These are phyloP conservation scores for Lyophyllum shimeji DNA, from an alignment of 768 basidiomycete genomes.

Conservation along the genomic window DNA sequence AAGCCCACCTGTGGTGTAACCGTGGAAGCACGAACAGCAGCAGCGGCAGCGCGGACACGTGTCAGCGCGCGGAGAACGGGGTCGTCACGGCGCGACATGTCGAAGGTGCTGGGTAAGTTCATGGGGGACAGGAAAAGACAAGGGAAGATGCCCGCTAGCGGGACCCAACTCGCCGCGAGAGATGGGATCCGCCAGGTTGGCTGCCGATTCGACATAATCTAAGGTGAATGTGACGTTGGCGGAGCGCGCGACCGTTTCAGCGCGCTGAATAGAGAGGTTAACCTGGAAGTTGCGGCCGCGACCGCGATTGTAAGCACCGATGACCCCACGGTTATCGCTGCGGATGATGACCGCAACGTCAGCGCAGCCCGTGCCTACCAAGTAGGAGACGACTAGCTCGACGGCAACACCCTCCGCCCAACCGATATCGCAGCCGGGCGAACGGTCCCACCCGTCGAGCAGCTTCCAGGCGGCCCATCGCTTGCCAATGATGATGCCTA, in stretches of 20 bases:
- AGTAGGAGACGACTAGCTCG: background rate
- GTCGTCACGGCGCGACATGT: background rate
- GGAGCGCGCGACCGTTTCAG: background rate
- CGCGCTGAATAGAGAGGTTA: conserved; percentile 1
- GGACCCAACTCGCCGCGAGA: background rate
- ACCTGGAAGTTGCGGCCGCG: background rate
- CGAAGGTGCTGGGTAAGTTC: background rate
- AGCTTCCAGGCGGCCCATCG: background rate
- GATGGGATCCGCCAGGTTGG: background rate
- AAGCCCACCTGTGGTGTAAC: background rate
- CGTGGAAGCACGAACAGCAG: background rate
- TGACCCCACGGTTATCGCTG: background rate
- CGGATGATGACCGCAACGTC: background rate
- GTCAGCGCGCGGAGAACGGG: background rate
- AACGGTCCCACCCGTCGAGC: background rate
- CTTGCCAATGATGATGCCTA: background rate
- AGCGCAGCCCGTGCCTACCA: background rate
- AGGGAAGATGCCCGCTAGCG: background rate
- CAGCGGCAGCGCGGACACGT: background rate
- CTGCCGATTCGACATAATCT: background rate
- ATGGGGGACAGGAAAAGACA: background rate
- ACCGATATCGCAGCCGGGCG: background rate
- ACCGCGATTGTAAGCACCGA: background rate
- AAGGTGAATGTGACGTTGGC: background rate
- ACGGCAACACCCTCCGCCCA: background rate